These are phyloP conservation scores for Tricholoma sp. DNA, from an alignment of 768 basidiomycete genomes.

Conservation along the genomic window DNA sequence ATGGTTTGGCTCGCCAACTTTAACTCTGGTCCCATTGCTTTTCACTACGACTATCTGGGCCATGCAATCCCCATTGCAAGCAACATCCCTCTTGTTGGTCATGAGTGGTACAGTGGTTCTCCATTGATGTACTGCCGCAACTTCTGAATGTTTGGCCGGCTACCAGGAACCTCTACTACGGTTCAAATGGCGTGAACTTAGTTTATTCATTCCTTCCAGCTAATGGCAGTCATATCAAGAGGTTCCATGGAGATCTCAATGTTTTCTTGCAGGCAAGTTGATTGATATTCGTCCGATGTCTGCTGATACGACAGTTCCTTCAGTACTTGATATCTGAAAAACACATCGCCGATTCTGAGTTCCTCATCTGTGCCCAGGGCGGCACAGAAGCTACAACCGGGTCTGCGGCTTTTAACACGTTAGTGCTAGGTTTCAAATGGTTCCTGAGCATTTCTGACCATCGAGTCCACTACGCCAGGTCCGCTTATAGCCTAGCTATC, in stretches of 20 bases:
- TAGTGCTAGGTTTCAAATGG: slow-evolving; percentile 12
- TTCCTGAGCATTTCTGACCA: background rate
- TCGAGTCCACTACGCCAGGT: slow-evolving; percentile 21
- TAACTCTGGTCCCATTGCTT: slow-evolving; percentile 48
- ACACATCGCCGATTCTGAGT: slow-evolving; percentile 46
- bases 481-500: slow-evolving; percentile 41
- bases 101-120: slow-evolving; percentile 37
- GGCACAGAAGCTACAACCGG: slow-evolving; percentile 62
- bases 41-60: slow-evolving; percentile 39
- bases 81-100: slow-evolving; percentile 41
- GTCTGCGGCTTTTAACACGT: slow-evolving; percentile 51
- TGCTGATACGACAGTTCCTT: no score
- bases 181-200: slow-evolving; percentile 47
- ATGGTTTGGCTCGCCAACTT: slow-evolving; percentile 66
- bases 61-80: slow-evolving; percentile 36
- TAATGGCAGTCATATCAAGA: slow-evolving; percentile 26
- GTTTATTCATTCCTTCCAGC: slow-evolving; percentile 34
- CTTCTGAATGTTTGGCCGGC: background rate
- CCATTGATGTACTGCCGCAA: background rate
- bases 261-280: slow-evolving; percentile 42
- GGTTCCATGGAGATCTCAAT: slow-evolving; percentile 52
- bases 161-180: slow-evolving; percentile 44
- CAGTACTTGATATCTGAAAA: slow-evolving; percentile 9
- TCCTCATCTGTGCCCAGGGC: slow-evolving; percentile 52
- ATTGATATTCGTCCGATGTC: no score